A percentile compares a stretch with the other conserved stretches of the same genome.
Conservation (phyloP, 495 filamentous ascomycete genomes). For the Penicillium alfredii region DNA sequence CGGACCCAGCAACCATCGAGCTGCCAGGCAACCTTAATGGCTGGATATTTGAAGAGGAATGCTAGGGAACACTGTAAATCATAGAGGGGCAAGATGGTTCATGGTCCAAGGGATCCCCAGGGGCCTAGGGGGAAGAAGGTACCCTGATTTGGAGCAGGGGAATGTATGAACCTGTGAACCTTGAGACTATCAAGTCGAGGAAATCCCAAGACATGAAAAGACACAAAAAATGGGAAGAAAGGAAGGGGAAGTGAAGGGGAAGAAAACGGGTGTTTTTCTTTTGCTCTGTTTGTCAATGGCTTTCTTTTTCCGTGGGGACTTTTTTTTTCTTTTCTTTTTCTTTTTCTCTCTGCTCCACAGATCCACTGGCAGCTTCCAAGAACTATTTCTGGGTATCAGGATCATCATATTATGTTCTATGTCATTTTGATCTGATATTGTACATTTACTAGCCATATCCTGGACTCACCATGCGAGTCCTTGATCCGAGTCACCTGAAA, state of each 20-base stretch:
- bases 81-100: no score
- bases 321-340: constrained; percentile 13
- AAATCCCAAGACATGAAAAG: constrained; percentile 4
- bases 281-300: constrained; percentile 38
- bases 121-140: constrained; percentile 26
- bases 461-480: no score
- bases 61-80: constrained; percentile 19
- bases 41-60: constrained; percentile 25
- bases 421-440: no score
- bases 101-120: no score
- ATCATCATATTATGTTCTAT: no score
- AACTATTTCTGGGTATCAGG: no score
- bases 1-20: constrained; percentile 40
- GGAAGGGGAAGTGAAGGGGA: constrained; percentile 8
- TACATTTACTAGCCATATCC: no score
- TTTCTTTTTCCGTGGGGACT: constrained; percentile 18
- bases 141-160: no score
- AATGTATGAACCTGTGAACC: no score
- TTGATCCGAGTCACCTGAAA: no score
- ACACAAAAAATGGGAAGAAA: constrained; percentile 5
- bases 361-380: constrained; percentile 23
- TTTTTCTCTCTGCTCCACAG: constrained; percentile 22
- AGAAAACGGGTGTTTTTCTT: constrained; percentile 38
- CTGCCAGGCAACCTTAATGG: constrained; percentile 34
- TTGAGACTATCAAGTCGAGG: no score